Evolutionary conservation across 2,329 filamentous ascomycete genomes (phyloP), one percentile per base, ranked within the genome.

Genomic region (Dissoconium aciculare): DNA sequence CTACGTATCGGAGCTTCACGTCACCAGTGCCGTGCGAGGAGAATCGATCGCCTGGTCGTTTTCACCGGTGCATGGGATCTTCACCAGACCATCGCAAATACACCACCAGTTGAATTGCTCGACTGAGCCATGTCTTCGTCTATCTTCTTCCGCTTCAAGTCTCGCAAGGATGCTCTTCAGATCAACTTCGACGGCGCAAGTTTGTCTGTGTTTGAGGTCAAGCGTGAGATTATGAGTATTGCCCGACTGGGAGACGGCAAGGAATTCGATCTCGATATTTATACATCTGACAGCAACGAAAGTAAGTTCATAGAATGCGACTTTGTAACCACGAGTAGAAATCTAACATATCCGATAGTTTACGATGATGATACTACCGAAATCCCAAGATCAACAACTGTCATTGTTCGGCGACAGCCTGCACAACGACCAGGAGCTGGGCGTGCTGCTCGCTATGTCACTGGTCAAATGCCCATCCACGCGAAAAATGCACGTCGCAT

Each of bases 101-200:
- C n/a, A n/a, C n/a, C n/a, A n/a, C n/a, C n/a, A n/a, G n/a, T n/a
- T n/a, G n/a, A n/a, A n/a, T n/a, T n/a, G n/a, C n/a, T n/a, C n/a
- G n/a, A n/a, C n/a, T n/a, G 54, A 63, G 73, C 51, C 51, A 94
- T 94, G 85, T 74, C 83, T 55, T 93, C 89, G 34, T 95, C 85
- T 44, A 89, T 98, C 53, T 95, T 94, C 63, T 98, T 94, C 80
- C 93, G 93, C 64, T 98, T 98, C 76, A 95, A 94, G 64, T 95
- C 87, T 47, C 84, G 91, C 55, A 94, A 84, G 64, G 89, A 95
- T 54, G 82, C 84, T 37, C 83, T 83, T 35, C 75, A 85, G 52
- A 84, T 98, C 50, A 81, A 85, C 52, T 95, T 98, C 58, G 87
- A 98, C 60, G 89, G 89, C 53, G 94, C 87, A 49, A 83, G 83